Base-by-base conservation (phyloP, 345 rosid genomes). In the Physaria fendleri region DNA sequence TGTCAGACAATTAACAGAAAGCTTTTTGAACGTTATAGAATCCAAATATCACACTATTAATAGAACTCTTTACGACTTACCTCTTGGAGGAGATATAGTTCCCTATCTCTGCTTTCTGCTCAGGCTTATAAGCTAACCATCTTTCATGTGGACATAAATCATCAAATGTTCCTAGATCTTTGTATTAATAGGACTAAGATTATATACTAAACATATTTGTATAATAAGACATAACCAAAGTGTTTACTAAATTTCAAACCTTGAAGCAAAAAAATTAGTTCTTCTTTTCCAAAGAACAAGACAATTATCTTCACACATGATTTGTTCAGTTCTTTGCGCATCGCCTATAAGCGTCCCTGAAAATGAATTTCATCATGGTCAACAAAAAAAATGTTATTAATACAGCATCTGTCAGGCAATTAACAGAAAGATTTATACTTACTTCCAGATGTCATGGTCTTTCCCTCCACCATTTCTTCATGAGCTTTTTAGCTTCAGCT, bases 311-410 rank as follows among this genome's bases (percentile, higher is more conserved):
- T 81, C 83, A 66, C 68, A n/a, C 6, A 81, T 17, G 41, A 85
- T 43, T 18, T 85, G 79, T 8, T 78, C 86, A 0, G 85, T 85
- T 77, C 96, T 79, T 66, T 79, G 77, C 39, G 90, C 95, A 82
- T 81, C 90, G 52, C 79, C 74, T 76, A 74, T 74, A 57, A 57
- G 75, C 20, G 29, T 60, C 59, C 61, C 84, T 85, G 72, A 69
- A 3, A 32, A 11, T 28, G 17, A 45, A 5, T 46, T 65, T 35
- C 49, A 2, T 65, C 42, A 64, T 66, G 56, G 33, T 56, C 28
- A 38, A 66, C 11, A 28, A 10, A 6, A 46, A 44, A 23, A 4
- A 29, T 7, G n/a, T n/a, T n/a, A n/a, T n/a, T n/a, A n/a, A n/a
- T n/a, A n/a, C n/a, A n/a, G n/a, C n/a, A n/a, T n/a, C n/a, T n/a